Conservation (phyloP, 1,284 basidiomycete genomes). For the Moesziomyces antarcticus region DNA sequence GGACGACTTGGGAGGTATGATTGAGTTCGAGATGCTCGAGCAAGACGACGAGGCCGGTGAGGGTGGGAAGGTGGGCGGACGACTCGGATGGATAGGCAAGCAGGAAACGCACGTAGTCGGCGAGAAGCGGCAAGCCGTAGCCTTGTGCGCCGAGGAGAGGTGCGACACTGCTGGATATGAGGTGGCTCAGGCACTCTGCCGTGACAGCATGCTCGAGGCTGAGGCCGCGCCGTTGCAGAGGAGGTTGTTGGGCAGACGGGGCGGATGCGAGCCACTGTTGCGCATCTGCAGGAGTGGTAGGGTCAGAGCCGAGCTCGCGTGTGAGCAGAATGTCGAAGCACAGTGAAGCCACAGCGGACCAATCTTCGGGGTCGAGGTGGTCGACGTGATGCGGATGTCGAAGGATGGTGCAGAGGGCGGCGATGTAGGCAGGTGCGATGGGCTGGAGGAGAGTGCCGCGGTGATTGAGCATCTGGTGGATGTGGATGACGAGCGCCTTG, state of each 20-base stretch:
- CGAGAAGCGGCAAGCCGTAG: conserved; percentile 38
- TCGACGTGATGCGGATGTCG: conserved; percentile 81
- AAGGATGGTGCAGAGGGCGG: conserved; percentile 77
- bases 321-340: conserved; percentile 72
- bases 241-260: background rate
- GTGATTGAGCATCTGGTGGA: conserved; percentile 75
- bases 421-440: conserved; percentile 82
- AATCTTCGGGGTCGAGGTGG: conserved; percentile 75
- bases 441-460: conserved; percentile 74
- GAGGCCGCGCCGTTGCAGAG: conserved; percentile 15
- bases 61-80: conserved; percentile 47
- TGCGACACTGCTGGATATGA: conserved; percentile 37
- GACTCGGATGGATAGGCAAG: conserved; percentile 36
- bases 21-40: conserved; percentile 54
- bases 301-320: conserved; percentile 21
- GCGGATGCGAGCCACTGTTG: conserved; percentile 18
- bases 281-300: background rate
- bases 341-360: conserved; percentile 77
- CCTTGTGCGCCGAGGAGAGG: conserved; percentile 31
- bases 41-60: conserved; percentile 46
- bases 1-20: conserved; percentile 19
- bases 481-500: conserved; percentile 75
- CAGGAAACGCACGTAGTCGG: conserved; percentile 47
- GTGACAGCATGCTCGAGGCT: conserved; percentile 50
- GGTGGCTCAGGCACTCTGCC: conserved; percentile 43